Base-by-base conservation (phyloP, 495 filamentous ascomycete species). In the Melanomma pulvis-pyrius region DNA sequence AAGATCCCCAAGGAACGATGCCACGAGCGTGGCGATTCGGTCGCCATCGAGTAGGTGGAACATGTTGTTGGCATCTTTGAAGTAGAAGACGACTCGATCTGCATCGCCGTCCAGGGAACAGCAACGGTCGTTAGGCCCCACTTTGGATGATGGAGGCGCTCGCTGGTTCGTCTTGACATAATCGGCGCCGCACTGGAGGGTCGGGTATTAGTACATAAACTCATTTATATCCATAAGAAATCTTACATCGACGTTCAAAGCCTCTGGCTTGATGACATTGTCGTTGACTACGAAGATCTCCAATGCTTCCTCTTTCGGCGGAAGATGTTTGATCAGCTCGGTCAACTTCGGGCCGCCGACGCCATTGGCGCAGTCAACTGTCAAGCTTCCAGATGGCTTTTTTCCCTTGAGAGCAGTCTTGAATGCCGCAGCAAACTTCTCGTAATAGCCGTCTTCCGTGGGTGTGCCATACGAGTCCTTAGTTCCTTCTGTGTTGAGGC, bases 151-250 rank as follows among this genome's bases (percentile, higher is more conserved):
- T 26, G 91, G 90, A 17, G 96, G 94, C 65, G 91, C 89, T 53
- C 92, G 87, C 79, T 98, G 96, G 76, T 91, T 90, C 13, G 94
- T 98, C 77, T 98, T 98, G 65, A 98, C 96, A 64, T 87, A 97
- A 74, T 98, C 94, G 75, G 94, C 94, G 77, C 94, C 94, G 72
- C 92, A 97, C 90, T 96, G 62, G 17, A 68, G 57, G 19, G 17
- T 29, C 2, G 30, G 0, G 59, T 50, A 34, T 71, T 41, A 73
- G 68, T 54, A 59, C 32, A 25, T 13, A 44, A n/a, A 3, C 15
- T 9, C n/a, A 47, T n/a, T 44, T 13, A n/a, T 21, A 26, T 0
- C 32, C 13, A 50, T 46, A 13, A 11, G 22, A 51, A 26, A 58
- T 9, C 82, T 65, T 84, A 93, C 92, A 73, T 96, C 90, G 29